Evolutionary conservation across 2,329 filamentous ascomycete genomes (phyloP), one percentile per base, ranked within the genome.

Genomic region (Apiospora phragmitis): DNA sequence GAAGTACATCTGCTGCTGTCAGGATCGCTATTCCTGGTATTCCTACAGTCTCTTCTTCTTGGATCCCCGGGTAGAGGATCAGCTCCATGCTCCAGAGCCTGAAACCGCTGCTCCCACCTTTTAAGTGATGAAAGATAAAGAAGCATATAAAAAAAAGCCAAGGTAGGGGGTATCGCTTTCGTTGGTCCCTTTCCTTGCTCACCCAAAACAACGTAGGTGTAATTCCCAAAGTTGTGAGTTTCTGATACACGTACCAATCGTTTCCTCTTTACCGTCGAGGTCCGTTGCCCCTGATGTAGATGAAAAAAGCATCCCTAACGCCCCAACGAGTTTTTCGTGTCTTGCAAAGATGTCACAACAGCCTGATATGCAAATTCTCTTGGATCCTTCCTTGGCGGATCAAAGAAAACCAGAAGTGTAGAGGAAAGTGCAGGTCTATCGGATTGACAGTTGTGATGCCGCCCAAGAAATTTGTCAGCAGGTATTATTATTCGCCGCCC

Each of bases 211-310:
- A 62, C 55, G 55, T 38, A 38, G 55, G 55, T 62, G 55, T 11
- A 38, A 11, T 62, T 16, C 55, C 55, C 55, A 62, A 62, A 62
- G 55, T 38, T 62, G 55, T 62, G 65, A 43, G 65, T 67, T 67
- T 75, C 75, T 75, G 74, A 72, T 78, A 79, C 75, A 78, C 74
- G 72, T 77, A 75, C 75, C 74, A 72, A 70, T 75, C 74, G 68
- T 77, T 72, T 72, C 72, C 72, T 70, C 72, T 71, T 67, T 70
- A 72, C 72, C 72, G 71, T 62, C 70, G 72, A 69, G 69, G 71
- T 69, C 73, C 51, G 16, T 49, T 68, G 43, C 45, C 41, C 55
- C 21, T 62, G 32, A 62, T 62, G 32, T 62, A 62, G 55, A 38
- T 38, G 8, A 26, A 29, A 29, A 67, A 29, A 45, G 8, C 70